Conservation (phyloP, 2,329 filamentous ascomycete species). For the Ophioceras dolichostomum region DNA sequence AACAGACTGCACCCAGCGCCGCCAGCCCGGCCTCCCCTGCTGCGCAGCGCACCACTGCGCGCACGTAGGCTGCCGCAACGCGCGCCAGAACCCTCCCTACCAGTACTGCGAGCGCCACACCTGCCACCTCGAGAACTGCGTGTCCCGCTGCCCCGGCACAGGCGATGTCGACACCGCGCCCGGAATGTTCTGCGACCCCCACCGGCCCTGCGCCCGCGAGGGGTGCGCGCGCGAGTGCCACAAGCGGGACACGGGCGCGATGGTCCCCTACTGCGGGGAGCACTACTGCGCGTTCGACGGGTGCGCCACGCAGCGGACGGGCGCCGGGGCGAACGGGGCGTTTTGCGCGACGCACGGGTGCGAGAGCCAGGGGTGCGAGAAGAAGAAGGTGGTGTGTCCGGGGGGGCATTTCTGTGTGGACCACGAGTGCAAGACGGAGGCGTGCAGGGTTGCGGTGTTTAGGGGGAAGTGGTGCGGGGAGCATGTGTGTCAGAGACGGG, state of each 20-base stretch:
- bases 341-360: slow-evolving; percentile 1
- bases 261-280: slow-evolving; percentile 5
- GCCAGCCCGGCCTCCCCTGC: slow-evolving; percentile 2
- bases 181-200: slow-evolving; percentile 5
- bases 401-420: background rate
- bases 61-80: slow-evolving; percentile 4
- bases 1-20: slow-evolving; percentile 6
- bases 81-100: slow-evolving; percentile 3
- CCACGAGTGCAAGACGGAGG: background rate
- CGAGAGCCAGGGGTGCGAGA: background rate
- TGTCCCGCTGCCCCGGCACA: slow-evolving; percentile 3
- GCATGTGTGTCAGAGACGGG: background rate
- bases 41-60: slow-evolving; percentile 8
- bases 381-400: background rate
- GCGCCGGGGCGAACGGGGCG: background rate
- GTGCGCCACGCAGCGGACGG: slow-evolving; percentile 2
- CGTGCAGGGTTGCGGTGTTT: background rate
- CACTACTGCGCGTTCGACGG: slow-evolving; percentile 7
- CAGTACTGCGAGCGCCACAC: slow-evolving; percentile 9
- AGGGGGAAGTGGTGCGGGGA: background rate
- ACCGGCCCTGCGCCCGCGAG: slow-evolving; percentile 5
- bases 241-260: slow-evolving; percentile 4
- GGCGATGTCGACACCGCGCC: slow-evolving; percentile 1
- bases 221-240: slow-evolving; percentile 7
- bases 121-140: slow-evolving; percentile 7